Percentiles rank a stretch among this genome's conserved stretches.
phyloP scores from a whole-genome alignment of 2,329 filamentous ascomycete species.

The Alternaria solani region DNA sequence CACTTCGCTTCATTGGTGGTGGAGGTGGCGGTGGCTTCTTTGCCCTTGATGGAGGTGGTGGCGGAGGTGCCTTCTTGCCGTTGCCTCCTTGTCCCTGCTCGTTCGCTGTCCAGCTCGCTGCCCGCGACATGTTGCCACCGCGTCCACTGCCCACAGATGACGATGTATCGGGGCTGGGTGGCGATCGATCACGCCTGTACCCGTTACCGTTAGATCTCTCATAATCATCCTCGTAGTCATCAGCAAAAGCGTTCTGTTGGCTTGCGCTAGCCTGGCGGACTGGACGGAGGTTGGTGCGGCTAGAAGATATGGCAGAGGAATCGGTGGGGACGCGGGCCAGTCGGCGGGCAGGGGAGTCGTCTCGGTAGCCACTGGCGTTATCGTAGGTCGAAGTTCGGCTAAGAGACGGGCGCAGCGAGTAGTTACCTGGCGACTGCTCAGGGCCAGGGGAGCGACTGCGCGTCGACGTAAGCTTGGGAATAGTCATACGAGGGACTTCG shows the following conservation, averaged over 20 bases:
- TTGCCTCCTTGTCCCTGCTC: constrained; percentile 31
- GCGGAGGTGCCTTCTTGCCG: constrained; percentile 60
- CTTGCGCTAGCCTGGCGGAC: constrained; percentile 43
- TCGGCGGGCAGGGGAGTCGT: constrained; percentile 60
- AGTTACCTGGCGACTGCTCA: constrained; percentile 40
- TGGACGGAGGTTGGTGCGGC: constrained; percentile 58
- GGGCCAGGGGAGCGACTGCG: constrained; percentile 54
- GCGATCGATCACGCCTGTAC: constrained; percentile 56
- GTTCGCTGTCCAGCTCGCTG: constrained; percentile 58
- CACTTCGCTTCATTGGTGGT: constrained; percentile 68
- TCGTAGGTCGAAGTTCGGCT: constrained; percentile 67
- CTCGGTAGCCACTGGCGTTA: constrained; percentile 61
- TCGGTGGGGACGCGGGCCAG: constrained; percentile 65
- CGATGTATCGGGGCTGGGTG: constrained; percentile 60
- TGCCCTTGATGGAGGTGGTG: constrained; percentile 68
- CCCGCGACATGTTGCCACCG: constrained; percentile 60
- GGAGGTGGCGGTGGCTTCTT: constrained; percentile 73
- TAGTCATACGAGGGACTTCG: constrained; percentile 60
- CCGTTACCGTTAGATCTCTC: constrained; percentile 35
- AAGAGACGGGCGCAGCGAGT: constrained; percentile 57
- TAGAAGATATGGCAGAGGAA: constrained; percentile 58
- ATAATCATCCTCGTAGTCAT: constrained; percentile 50
- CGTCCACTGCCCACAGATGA: constrained; percentile 46
- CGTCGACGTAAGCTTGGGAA: constrained; percentile 48
- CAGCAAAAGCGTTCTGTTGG: constrained; percentile 45